Conservation (phyloP, 176 grass and related monocot genomes). For the Themeda triandra region DNA sequence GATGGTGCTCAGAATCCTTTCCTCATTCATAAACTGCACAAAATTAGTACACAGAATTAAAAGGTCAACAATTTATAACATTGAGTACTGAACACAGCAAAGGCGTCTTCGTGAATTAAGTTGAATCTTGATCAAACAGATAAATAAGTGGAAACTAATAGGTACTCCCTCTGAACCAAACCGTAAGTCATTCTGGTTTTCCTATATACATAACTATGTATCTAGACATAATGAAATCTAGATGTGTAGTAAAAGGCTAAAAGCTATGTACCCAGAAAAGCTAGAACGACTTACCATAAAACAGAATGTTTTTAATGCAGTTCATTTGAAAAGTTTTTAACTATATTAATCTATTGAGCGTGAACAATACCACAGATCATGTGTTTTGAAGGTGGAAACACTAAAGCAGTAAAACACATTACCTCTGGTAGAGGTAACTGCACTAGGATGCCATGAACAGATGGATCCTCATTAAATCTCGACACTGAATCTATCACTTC, state of each 20-base stretch:
- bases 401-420: too few species aligned
- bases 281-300: neutral
- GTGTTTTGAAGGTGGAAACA: neutral
- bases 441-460: conserved; percentile 91
- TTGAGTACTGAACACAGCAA: neutral
- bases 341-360: neutral
- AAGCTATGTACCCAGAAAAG: neutral
- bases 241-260: neutral
- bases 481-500: conserved; percentile 60
- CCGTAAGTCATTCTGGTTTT: neutral
- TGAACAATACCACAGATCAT: neutral
- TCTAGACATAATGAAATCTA: neutral
- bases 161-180: neutral
- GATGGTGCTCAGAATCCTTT: conserved; percentile 65
- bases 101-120: neutral
- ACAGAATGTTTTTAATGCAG: neutral
- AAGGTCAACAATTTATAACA: neutral
- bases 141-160: conserved; percentile 11
- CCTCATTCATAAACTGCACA: conserved; percentile 83
- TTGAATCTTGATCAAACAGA: neutral
- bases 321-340: neutral
- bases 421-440: conserved; percentile 90
- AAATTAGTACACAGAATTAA: conserved; percentile 8
- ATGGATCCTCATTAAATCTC: conserved; percentile 82
- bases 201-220: neutral